A percentile compares a stretch with the other conserved stretches of the same genome.
phyloP scores from a whole-genome alignment of 495 filamentous ascomycete genomes.

The Xylaria longipes region DNA sequence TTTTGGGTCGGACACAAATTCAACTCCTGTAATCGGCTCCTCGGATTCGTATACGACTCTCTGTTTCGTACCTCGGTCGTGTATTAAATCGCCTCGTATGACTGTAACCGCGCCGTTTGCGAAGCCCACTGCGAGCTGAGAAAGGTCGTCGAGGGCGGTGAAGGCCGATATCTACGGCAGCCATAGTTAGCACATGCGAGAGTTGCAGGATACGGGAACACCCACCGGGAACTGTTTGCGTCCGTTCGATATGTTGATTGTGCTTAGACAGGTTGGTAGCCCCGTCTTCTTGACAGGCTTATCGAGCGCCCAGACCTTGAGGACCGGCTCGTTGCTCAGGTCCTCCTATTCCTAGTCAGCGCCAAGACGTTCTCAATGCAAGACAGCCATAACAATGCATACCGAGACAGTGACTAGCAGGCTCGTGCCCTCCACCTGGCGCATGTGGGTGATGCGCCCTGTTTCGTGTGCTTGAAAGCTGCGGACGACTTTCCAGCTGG shows the following conservation, averaged over 20 bases:
- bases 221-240: slow-evolving; percentile 88
- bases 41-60: slow-evolving; percentile 96
- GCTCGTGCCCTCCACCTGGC: slow-evolving; percentile 87
- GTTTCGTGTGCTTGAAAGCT: slow-evolving; percentile 85
- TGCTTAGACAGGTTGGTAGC: slow-evolving; percentile 82
- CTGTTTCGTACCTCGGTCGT: slow-evolving; percentile 95
- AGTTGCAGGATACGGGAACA: not conserved
- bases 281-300: slow-evolving; percentile 94
- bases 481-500: slow-evolving; percentile 83
- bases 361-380: not conserved
- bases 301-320: slow-evolving; percentile 97
- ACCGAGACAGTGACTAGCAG: slow-evolving; percentile 83
- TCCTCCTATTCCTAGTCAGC: slow-evolving; percentile 64
- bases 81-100: slow-evolving; percentile 90
- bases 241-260: slow-evolving; percentile 84
- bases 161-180: slow-evolving; percentile 83
- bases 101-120: slow-evolving; percentile 94
- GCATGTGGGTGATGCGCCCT: slow-evolving; percentile 88
- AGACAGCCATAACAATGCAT: slow-evolving; percentile 15
- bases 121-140: slow-evolving; percentile 93
- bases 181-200: slow-evolving; percentile 18
- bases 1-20: slow-evolving; percentile 68
- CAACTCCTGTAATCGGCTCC: slow-evolving; percentile 91
- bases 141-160: slow-evolving; percentile 80
- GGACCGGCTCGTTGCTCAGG: slow-evolving; percentile 78